A percentile compares a stretch with the other conserved stretches of the same genome.
Conservation (phyloP, 2,329 filamentous ascomycete species). For the Alternaria solani region DNA sequence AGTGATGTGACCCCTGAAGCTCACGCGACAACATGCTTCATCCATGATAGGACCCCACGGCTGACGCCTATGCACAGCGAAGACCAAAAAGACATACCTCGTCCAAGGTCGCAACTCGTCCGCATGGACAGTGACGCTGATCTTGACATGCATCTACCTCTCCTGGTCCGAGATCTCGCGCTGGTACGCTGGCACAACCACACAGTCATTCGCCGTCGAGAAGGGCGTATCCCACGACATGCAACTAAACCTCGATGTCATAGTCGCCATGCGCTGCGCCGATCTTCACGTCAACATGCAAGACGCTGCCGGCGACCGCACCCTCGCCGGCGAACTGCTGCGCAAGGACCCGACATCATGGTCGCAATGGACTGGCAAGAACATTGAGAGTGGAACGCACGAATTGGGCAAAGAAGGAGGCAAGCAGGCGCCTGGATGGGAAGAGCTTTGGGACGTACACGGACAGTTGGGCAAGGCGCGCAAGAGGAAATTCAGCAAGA, state of each 20-base stretch:
- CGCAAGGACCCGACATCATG: conserved; percentile 81
- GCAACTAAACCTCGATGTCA: conserved; percentile 95
- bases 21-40: conserved; percentile 4
- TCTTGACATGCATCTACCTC: conserved; percentile 76
- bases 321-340: conserved; percentile 79
- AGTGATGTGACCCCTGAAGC: not conserved
- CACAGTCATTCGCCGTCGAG: conserved; percentile 91
- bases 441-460: conserved; percentile 83
- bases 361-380: conserved; percentile 79
- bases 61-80: conserved; percentile 66
- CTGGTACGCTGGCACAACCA: conserved; percentile 86
- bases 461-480: conserved; percentile 82
- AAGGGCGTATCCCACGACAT: conserved; percentile 86
- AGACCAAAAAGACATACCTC: conserved; percentile 94
- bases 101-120: conserved; percentile 84
- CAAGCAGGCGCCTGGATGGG: conserved; percentile 52
- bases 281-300: conserved; percentile 97
- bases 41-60: not conserved
- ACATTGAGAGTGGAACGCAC: conserved; percentile 61
- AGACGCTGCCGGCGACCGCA: conserved; percentile 90
- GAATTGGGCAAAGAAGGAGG: conserved; percentile 53
- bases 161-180: conserved; percentile 77
- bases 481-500: conserved; percentile 74
- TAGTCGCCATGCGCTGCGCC: conserved; percentile 85
- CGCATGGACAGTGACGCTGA: conserved; percentile 89